phyloP scores from a whole-genome alignment of 768 basidiomycete genomes.

The Boletus pseudopeckii region DNA sequence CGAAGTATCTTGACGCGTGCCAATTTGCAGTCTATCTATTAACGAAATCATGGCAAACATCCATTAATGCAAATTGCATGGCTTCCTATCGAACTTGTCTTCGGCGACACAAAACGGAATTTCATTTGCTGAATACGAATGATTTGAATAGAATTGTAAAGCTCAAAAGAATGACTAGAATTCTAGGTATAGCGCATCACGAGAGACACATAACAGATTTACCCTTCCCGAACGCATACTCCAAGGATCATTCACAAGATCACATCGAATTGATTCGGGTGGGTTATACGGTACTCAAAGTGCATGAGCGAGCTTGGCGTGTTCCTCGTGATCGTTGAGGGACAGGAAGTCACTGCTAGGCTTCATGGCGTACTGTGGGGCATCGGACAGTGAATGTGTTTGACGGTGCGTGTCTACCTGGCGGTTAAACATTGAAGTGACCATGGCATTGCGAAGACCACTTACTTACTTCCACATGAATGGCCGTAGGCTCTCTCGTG shows the following conservation, averaged over 20 bases:
- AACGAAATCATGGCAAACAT: not conserved
- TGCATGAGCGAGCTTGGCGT: constrained; percentile 10
- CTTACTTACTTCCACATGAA: constrained; percentile 35
- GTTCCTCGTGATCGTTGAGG: constrained; percentile 21
- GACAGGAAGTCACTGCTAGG: constrained; percentile 22
- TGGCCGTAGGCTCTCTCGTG: constrained; percentile 16
- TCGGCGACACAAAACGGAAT: not conserved
- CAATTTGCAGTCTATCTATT: not conserved
- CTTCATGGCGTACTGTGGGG: constrained; percentile 22
- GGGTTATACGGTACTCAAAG: constrained; percentile 5
- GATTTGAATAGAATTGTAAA: not conserved
- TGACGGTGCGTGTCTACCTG: constrained; percentile 32
- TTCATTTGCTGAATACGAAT: not conserved
- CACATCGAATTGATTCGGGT: not conserved
- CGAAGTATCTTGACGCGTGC: not conserved
- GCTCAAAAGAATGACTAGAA: constrained; percentile 9
- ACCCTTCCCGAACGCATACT: not conserved
- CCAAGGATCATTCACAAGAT: not conserved
- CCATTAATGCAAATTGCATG: not conserved
- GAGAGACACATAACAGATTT: not conserved
- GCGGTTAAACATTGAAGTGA: not conserved
- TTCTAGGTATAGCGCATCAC: constrained; percentile 1
- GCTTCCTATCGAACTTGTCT: too few species aligned
- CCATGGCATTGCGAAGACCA: not conserved
- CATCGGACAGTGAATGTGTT: constrained; percentile 23